Evolutionary conservation across 2,329 filamentous ascomycete genomes (phyloP).

Genomic region (Aspergillus novofumigatus): DNA sequence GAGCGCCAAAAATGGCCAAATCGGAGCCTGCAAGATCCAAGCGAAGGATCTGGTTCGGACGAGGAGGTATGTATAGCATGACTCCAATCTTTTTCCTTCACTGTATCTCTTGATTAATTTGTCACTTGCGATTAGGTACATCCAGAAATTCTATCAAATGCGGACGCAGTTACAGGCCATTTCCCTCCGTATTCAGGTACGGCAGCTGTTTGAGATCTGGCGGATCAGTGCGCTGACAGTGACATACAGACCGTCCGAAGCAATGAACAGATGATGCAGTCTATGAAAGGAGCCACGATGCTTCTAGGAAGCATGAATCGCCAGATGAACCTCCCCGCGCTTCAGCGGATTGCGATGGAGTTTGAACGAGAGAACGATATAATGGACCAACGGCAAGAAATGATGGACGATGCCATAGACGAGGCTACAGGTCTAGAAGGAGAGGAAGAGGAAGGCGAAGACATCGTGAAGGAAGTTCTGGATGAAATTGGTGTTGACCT

Average conservation of each 20-base stretch:
- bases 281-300: conserved; percentile 95
- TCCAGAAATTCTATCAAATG: conserved; percentile 99
- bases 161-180: conserved; percentile 95
- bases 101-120: conserved; percentile 1
- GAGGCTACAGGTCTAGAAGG: conserved; percentile 81
- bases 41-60: conserved; percentile 95
- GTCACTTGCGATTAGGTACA: conserved; percentile 59
- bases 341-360: conserved; percentile 97
- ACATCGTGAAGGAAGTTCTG: conserved; percentile 92
- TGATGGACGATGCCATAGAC: conserved; percentile 99
- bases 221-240: conserved; percentile 5
- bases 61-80: conserved; percentile 54
- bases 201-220: conserved; percentile 7
- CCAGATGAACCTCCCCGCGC: conserved; percentile 91
- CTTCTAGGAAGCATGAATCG: conserved; percentile 95
- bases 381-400: conserved; percentile 98
- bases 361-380: conserved; percentile 99
- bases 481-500: conserved; percentile 96
- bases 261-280: conserved; percentile 99
- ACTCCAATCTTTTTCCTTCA: background rate
- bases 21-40: conserved; percentile 98
- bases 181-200: conserved; percentile 85
- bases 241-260: conserved; percentile 77
- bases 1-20: conserved; percentile 95
- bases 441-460: conserved; percentile 92